Percentiles rank a stretch among this genome's conserved stretches.
Conservation (phyloP, 2,329 filamentous ascomycete genomes). For the Elsinoe arachidis region DNA sequence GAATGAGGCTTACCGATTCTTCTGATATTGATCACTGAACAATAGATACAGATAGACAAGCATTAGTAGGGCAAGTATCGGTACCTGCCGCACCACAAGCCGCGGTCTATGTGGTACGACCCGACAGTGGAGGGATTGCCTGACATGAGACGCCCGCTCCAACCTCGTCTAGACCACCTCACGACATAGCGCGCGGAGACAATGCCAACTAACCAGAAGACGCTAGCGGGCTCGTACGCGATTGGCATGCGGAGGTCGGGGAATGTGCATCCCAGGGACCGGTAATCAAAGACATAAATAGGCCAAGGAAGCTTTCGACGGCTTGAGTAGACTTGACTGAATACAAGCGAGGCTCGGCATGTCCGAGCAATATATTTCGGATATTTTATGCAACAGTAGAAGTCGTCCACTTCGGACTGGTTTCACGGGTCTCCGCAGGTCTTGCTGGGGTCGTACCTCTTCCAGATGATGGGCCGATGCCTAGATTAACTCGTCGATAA, state of each 20-base stretch:
- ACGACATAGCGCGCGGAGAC: not conserved
- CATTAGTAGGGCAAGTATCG: not conserved
- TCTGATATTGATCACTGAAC: not conserved
- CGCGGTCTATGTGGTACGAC: not conserved
- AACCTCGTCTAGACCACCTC: not conserved
- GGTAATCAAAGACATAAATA: constrained; percentile 3
- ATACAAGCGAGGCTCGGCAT: not conserved
- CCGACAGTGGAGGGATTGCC: not conserved
- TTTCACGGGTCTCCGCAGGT: not conserved
- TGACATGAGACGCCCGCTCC: not conserved
- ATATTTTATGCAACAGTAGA: not conserved
- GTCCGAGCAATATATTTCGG: not conserved
- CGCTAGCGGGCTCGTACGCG: not conserved
- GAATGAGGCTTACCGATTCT: not conserved
- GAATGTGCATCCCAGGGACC: not conserved
- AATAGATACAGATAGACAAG: not conserved
- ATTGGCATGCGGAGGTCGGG: constrained; percentile 1
- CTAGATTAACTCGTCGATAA: too few species aligned
- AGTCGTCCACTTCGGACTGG: not conserved
- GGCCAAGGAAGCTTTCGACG: not conserved
- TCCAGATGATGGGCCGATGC: too few species aligned
- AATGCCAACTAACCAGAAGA: constrained; percentile 1
- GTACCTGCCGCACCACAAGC: not conserved
- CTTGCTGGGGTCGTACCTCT: not conserved
- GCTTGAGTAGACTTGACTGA: not conserved